Evolutionary conservation across 78 protist species (phyloP).

Genomic region (Capsaspora owczarzaki): DNA sequence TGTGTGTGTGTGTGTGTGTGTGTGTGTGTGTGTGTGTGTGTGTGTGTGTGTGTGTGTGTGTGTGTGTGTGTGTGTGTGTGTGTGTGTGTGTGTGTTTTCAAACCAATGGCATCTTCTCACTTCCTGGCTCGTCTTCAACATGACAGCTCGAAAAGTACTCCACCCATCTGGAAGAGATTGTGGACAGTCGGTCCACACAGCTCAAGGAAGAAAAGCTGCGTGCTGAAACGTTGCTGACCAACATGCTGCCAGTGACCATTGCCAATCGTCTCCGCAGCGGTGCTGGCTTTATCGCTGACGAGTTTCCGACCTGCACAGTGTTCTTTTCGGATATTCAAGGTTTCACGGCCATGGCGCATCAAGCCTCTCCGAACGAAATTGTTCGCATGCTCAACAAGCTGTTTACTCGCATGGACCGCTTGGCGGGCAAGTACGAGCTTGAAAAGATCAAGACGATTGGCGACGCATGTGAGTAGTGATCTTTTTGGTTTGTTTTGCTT

Average conservation of each 20-base stretch:
- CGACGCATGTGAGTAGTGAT: too few relatives aligned
- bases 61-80: too few relatives aligned
- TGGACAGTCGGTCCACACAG: neutral
- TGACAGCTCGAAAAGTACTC: neutral
- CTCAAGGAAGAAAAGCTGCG: neutral
- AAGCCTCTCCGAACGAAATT: neutral
- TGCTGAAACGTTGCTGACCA: neutral
- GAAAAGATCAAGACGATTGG: conserved; percentile 47
- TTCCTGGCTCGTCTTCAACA: too few relatives aligned
- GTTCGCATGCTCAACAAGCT: conserved; percentile 12
- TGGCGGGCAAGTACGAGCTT: neutral
- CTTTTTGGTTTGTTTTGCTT: too few relatives aligned
- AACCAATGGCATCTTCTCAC: too few relatives aligned
- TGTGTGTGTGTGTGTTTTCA: too few relatives aligned
- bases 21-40: too few relatives aligned
- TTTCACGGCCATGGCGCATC: conserved; percentile 1
- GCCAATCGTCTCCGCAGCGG: too few relatives aligned
- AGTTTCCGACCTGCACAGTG: neutral
- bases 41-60: too few relatives aligned
- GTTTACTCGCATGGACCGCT: neutral
- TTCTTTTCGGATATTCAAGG: conserved; percentile 9
- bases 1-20: too few relatives aligned
- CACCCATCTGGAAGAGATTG: neutral
- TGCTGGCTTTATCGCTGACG: neutral
- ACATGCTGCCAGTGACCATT: too few relatives aligned